phyloP scores from a whole-genome alignment of 192 early-diverging fungal species.

The Gigaspora rosea region DNA sequence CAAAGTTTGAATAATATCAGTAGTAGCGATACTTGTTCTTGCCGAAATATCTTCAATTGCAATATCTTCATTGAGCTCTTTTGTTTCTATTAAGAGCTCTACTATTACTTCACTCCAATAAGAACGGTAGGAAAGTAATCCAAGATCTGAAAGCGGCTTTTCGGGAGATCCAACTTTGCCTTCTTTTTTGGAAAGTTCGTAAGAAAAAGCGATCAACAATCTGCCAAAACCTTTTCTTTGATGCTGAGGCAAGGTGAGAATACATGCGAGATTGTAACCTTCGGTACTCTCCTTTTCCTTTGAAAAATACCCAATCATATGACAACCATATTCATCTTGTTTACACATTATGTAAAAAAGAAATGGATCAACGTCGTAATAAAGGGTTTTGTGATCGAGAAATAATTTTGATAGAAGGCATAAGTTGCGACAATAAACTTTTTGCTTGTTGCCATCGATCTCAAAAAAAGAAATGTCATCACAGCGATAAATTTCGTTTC shows the following conservation, averaged over 20 bases:
- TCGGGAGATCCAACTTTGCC: conserved; percentile 94
- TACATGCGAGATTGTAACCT: conserved; percentile 98
- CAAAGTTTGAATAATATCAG: conserved; percentile 91
- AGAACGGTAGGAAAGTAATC: conserved; percentile 89
- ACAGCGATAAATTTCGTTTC: conserved; percentile 98
- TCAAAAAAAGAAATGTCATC: conserved; percentile 95
- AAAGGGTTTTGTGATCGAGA: conserved; percentile 98
- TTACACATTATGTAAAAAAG: conserved; percentile 95
- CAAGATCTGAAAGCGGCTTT: conserved; percentile 97
- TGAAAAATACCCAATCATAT: conserved; percentile 97
- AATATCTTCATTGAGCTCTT: conserved; percentile 68
- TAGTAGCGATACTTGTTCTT: conserved; percentile 80
- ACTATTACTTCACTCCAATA: conserved; percentile 95
- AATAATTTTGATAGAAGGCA: conserved; percentile 96
- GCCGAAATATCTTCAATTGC: conserved; percentile 89
- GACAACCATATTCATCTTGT: conserved; percentile 82
- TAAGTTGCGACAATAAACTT: conserved; percentile 92
- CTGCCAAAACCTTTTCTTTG: conserved; percentile 96
- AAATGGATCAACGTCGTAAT: conserved; percentile 99
- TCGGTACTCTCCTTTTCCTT: conserved; percentile 98
- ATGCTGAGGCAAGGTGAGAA: conserved; percentile 95
- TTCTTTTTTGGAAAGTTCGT: conserved; percentile 94
- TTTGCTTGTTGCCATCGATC: conserved; percentile 94
- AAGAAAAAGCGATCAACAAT: conserved; percentile 94
- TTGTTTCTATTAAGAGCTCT: conserved; percentile 66